Evolutionary conservation across 192 early-diverging fungal genomes (phyloP).

Genomic region (Radiomyces spectabilis): DNA sequence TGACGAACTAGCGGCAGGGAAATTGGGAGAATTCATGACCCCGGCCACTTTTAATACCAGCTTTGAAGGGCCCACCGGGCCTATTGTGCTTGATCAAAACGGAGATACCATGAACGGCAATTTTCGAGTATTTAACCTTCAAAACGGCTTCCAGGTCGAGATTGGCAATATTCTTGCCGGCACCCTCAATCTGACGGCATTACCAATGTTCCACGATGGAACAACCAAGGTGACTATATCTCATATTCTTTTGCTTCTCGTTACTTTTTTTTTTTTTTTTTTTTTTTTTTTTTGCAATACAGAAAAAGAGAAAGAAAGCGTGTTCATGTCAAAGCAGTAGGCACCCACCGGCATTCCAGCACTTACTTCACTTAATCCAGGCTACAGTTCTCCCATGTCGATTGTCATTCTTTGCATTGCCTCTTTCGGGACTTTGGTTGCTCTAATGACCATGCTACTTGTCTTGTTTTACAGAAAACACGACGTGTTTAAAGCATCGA

Average conservation of each 20-base stretch:
- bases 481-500: constrained; percentile 36
- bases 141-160: constrained; percentile 22
- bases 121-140: constrained; percentile 36
- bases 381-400: constrained; percentile 24
- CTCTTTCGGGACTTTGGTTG: constrained; percentile 25
- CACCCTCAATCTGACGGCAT: constrained; percentile 27
- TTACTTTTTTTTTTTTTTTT: background rate
- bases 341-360: constrained; percentile 32
- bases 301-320: background rate
- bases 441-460: constrained; percentile 24
- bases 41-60: constrained; percentile 34
- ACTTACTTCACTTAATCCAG: constrained; percentile 23
- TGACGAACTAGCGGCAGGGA: constrained; percentile 18
- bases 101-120: constrained; percentile 36
- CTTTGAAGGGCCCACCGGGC: constrained; percentile 37
- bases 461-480: constrained; percentile 30
- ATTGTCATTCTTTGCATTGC: constrained; percentile 23
- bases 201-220: constrained; percentile 39
- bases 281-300: background rate
- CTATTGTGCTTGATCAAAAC: constrained; percentile 36
- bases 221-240: constrained; percentile 20
- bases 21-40: constrained; percentile 26
- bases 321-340: background rate
- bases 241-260: background rate
- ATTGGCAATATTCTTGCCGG: constrained; percentile 36